phyloP scores from a whole-genome alignment of 208 protist genomes.

The Acanthamoeba royreba region DNA sequence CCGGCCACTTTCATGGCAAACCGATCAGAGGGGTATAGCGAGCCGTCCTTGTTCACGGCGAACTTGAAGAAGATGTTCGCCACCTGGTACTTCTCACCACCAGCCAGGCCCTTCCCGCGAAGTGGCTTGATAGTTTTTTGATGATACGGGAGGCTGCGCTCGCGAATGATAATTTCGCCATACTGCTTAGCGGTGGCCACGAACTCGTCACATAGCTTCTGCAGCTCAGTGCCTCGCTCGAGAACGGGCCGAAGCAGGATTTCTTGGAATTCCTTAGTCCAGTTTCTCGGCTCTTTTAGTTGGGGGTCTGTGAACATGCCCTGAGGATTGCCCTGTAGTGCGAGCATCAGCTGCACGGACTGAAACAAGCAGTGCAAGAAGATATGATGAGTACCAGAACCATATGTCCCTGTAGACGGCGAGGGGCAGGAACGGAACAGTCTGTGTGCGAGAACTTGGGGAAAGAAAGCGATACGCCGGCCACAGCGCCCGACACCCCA shows the following conservation, averaged over 20 bases:
- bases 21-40: constrained; percentile 16
- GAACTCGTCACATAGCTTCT: constrained; percentile 49
- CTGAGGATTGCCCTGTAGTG: neutral
- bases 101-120: constrained; percentile 31
- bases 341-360: no score
- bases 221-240: constrained; percentile 30
- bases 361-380: no score
- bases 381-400: neutral
- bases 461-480: neutral
- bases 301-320: neutral
- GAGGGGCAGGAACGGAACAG: neutral
- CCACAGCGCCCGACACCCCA: neutral
- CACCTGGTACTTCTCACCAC: constrained; percentile 38
- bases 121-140: constrained; percentile 39
- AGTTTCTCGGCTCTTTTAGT: neutral
- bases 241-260: constrained; percentile 3
- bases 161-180: constrained; percentile 38
- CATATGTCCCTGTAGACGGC: neutral
- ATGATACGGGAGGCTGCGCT: constrained; percentile 36
- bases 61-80: constrained; percentile 55
- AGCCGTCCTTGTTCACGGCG: constrained; percentile 16
- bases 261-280: constrained; percentile 47
- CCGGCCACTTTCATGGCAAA: constrained; percentile 51
- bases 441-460: neutral
- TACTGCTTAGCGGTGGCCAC: neutral